These are phyloP conservation scores for Suillus plorans DNA, from an alignment of 768 basidiomycete species.

Conservation along the genomic window DNA sequence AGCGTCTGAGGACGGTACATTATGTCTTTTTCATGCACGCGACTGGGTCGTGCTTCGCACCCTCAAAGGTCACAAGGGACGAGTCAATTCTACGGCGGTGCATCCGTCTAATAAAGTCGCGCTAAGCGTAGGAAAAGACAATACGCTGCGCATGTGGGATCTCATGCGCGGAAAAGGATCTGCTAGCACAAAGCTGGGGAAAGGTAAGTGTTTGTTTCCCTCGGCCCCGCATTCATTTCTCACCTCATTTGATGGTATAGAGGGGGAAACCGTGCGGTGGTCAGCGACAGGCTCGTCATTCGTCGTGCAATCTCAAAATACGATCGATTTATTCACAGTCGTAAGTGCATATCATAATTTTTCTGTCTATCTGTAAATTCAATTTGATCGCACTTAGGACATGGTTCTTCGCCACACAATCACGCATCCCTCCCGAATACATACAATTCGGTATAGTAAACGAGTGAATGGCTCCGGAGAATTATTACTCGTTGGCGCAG, in stretches of 20 bases:
- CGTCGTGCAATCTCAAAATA: conserved; percentile 72
- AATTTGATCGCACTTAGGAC: conserved; percentile 44
- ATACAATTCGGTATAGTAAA: conserved; percentile 76
- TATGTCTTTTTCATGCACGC: conserved; percentile 87
- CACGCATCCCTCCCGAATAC: conserved; percentile 77
- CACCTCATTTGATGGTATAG: conserved; percentile 36
- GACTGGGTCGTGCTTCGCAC: conserved; percentile 91
- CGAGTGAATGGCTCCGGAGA: conserved; percentile 58
- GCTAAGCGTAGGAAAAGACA: conserved; percentile 87
- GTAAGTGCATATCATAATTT: conserved; percentile 36
- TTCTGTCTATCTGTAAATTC: neutral
- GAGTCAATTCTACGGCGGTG: conserved; percentile 86
- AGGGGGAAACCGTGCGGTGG: conserved; percentile 93
- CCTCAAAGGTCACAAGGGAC: conserved; percentile 91
- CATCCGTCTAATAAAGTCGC: conserved; percentile 94
- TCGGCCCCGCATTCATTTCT: neutral
- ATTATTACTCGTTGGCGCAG: conserved; percentile 79
- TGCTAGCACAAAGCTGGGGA: conserved; percentile 86
- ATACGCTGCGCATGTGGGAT: conserved; percentile 96
- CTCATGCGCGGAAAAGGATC: conserved; percentile 91
- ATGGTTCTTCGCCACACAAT: conserved; percentile 78
- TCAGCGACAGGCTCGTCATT: conserved; percentile 76
- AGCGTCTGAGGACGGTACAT: conserved; percentile 88
- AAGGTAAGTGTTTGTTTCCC: conserved; percentile 49
- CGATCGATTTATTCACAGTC: conserved; percentile 81